A percentile compares a stretch with the other conserved stretches of the same genome.
Evolutionary conservation across 495 filamentous ascomycete species (phyloP).

Genomic region (Echria macrotheca): DNA sequence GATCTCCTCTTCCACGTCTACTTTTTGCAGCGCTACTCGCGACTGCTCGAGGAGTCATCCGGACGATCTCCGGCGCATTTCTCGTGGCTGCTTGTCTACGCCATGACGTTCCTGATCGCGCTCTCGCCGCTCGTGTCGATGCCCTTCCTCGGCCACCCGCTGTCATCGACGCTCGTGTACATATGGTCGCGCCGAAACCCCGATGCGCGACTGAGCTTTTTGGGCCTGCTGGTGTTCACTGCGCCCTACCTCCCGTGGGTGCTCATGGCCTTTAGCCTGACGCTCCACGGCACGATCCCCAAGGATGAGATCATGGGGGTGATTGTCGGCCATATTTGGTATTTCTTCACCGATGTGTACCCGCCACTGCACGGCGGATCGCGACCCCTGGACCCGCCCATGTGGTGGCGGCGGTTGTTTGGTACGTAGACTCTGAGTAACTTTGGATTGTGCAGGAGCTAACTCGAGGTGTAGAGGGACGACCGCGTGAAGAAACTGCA

Average conservation of each 20-base stretch:
- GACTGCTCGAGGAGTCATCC: slow-evolving; percentile 89
- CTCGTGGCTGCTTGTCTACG: slow-evolving; percentile 87
- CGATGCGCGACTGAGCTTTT: slow-evolving; percentile 81
- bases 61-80: slow-evolving; percentile 87
- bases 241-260: slow-evolving; percentile 97
- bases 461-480: slow-evolving; percentile 40
- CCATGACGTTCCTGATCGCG: slow-evolving; percentile 65
- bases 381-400: slow-evolving; percentile 82
- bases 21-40: slow-evolving; percentile 95
- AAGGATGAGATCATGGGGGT: slow-evolving; percentile 96
- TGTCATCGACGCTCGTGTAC: slow-evolving; percentile 91
- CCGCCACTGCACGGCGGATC: slow-evolving; percentile 81
- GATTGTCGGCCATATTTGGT: slow-evolving; percentile 92
- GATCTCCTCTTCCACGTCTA: slow-evolving; percentile 98
- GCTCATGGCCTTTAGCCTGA: slow-evolving; percentile 79
- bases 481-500: slow-evolving; percentile 40
- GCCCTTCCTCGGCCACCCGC: slow-evolving; percentile 84
- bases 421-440: too few species aligned
- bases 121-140: slow-evolving; percentile 82
- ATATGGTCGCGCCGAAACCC: slow-evolving; percentile 97
- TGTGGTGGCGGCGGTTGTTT: slow-evolving; percentile 87
- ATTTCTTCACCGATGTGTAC: slow-evolving; percentile 96
- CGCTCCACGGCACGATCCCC: slow-evolving; percentile 78
- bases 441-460: too few species aligned
- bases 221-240: slow-evolving; percentile 84